Conservation (phyloP, 2,329 filamentous ascomycete species). For the Penicillium verrucosum region DNA sequence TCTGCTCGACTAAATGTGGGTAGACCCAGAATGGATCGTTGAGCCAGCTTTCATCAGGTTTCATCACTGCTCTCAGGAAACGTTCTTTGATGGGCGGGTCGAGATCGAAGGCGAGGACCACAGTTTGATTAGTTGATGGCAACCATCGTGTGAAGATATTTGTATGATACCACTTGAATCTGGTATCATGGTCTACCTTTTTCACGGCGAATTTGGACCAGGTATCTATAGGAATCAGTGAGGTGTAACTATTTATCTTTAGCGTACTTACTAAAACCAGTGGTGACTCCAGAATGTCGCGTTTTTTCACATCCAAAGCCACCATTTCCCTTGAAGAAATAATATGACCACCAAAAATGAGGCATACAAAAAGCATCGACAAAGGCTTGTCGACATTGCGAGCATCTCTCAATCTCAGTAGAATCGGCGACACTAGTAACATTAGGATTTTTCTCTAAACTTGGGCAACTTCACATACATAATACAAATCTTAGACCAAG, state of each 20-base stretch:
- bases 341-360: slow-evolving; percentile 8
- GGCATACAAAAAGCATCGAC: slow-evolving; percentile 4
- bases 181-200: not conserved
- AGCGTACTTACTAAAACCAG: slow-evolving; percentile 1
- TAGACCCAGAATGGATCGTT: slow-evolving; percentile 22
- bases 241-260: not conserved
- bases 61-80: not conserved
- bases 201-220: slow-evolving; percentile 7
- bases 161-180: slow-evolving; percentile 4
- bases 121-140: slow-evolving; percentile 16
- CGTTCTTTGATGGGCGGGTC: not conserved
- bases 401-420: not conserved
- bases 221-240: slow-evolving; percentile 4
- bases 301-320: slow-evolving; percentile 7
- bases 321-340: not conserved
- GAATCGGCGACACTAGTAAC: not conserved
- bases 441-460: not conserved
- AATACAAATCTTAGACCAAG: slow-evolving; percentile 3
- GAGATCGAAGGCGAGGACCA: slow-evolving; percentile 13
- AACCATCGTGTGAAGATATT: slow-evolving; percentile 14
- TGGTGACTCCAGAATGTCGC: not conserved
- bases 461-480: not conserved
- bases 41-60: not conserved
- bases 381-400: slow-evolving; percentile 3
- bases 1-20: slow-evolving; percentile 12